Conservation (phyloP, 75 land plant species). For the Ceratopteris richardii region DNA sequence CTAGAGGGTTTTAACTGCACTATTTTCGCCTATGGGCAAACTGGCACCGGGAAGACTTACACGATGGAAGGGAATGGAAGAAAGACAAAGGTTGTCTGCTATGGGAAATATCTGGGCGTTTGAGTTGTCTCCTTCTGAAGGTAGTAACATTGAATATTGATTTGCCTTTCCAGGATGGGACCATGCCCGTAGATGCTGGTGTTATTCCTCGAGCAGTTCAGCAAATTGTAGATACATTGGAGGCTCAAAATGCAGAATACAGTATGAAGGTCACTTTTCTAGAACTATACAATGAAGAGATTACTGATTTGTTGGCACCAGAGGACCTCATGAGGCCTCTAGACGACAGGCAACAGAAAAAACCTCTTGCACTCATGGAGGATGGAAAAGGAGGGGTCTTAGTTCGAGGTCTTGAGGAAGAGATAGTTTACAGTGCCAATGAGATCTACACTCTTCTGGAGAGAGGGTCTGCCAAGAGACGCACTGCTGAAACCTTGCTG, state of each 20-base stretch:
- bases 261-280: slow-evolving; percentile 63
- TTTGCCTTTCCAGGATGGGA: slow-evolving; percentile 47
- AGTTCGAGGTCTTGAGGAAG: slow-evolving; percentile 62
- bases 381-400: slow-evolving; percentile 73
- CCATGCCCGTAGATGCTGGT: slow-evolving; percentile 64
- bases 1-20: slow-evolving; percentile 85
- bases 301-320: slow-evolving; percentile 55
- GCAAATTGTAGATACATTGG: slow-evolving; percentile 55
- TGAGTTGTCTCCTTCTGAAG: no score
- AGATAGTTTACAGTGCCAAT: slow-evolving; percentile 46
- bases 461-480: slow-evolving; percentile 52
- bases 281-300: slow-evolving; percentile 66
- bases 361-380: slow-evolving; percentile 54
- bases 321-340: slow-evolving; percentile 36
- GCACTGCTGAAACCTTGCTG: slow-evolving; percentile 58
- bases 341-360: slow-evolving; percentile 41
- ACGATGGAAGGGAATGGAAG: slow-evolving; percentile 82
- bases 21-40: slow-evolving; percentile 86
- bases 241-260: slow-evolving; percentile 50
- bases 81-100: slow-evolving; percentile 38
- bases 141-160: no score
- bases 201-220: slow-evolving; percentile 78
- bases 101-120: not conserved
- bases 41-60: slow-evolving; percentile 83
- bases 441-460: slow-evolving; percentile 52